Evolutionary conservation across 441 rosid species (phyloP).

Genomic region (Geranium incanum): DNA sequence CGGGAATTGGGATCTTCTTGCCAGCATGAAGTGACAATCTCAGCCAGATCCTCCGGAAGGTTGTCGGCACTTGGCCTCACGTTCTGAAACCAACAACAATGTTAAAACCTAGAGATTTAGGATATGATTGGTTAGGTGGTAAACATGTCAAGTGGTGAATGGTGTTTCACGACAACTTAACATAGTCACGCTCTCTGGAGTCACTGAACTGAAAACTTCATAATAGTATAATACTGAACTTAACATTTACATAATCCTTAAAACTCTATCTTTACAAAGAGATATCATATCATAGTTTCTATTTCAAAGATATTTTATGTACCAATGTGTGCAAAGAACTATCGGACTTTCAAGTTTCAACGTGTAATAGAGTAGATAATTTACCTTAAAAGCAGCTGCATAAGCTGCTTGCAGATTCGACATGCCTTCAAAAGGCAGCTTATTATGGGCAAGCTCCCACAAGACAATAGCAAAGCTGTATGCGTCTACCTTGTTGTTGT

Average conservation of each 20-base stretch:
- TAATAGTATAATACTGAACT: too few relatives aligned
- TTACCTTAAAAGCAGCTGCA: constrained; percentile 59
- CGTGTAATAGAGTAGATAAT: background rate
- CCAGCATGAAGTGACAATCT: constrained; percentile 58
- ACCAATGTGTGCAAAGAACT: background rate
- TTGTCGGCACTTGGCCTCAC: constrained; percentile 63
- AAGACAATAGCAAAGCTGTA: constrained; percentile 54
- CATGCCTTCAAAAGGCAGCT: constrained; percentile 56
- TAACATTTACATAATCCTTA: background rate
- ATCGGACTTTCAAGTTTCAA: background rate
- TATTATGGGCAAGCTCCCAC: constrained; percentile 61
- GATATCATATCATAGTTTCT: too few relatives aligned
- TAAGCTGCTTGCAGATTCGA: constrained; percentile 67
- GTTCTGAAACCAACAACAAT: constrained; percentile 30
- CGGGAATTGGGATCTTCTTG: constrained; percentile 58
- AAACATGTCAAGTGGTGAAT: too few relatives aligned
- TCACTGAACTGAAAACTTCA: too few relatives aligned
- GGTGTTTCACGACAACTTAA: too few relatives aligned
- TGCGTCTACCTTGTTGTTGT: constrained; percentile 59
- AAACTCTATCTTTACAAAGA: background rate
- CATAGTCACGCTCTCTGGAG: too few relatives aligned
- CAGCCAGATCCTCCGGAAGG: constrained; percentile 44
- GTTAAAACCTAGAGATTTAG: background rate
- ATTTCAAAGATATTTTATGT: too few relatives aligned
- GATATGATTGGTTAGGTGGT: too few relatives aligned